Evolutionary conservation across 2,329 filamentous ascomycete species (phyloP).

Genomic region (Trichoderma sp.): DNA sequence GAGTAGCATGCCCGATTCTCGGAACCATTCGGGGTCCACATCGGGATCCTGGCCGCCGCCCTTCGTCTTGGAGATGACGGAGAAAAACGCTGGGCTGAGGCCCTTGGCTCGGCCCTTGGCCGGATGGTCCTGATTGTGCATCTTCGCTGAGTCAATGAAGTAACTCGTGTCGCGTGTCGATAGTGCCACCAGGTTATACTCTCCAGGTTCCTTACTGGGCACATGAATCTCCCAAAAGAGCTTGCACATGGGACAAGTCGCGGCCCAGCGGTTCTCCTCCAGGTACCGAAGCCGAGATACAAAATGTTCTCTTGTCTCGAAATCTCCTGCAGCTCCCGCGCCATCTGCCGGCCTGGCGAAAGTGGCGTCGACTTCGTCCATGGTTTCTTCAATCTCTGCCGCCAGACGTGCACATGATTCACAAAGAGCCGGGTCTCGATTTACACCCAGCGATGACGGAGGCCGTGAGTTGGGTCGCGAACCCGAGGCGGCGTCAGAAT

Average conservation of each 20-base stretch:
- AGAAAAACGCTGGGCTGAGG: slow-evolving; percentile 35
- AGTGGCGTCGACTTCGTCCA: slow-evolving; percentile 35
- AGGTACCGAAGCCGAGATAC: slow-evolving; percentile 32
- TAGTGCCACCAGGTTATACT: slow-evolving; percentile 37
- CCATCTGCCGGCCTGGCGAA: slow-evolving; percentile 35
- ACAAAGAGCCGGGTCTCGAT: slow-evolving; percentile 35
- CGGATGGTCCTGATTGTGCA: slow-evolving; percentile 37
- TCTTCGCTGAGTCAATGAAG: slow-evolving; percentile 34
- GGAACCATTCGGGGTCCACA: slow-evolving; percentile 37
- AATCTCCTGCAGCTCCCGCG: slow-evolving; percentile 32
- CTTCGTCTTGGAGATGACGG: slow-evolving; percentile 37
- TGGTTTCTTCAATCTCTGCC: slow-evolving; percentile 36
- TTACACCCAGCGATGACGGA: slow-evolving; percentile 25
- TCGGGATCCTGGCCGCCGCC: slow-evolving; percentile 34
- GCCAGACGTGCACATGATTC: slow-evolving; percentile 36
- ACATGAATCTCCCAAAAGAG: slow-evolving; percentile 38
- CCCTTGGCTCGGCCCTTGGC: slow-evolving; percentile 33
- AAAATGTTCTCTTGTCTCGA: slow-evolving; percentile 36
- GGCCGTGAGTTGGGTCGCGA: slow-evolving; percentile 27
- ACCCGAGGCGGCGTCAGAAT: slow-evolving; percentile 33
- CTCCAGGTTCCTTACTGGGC: slow-evolving; percentile 33
- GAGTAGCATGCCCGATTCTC: slow-evolving; percentile 37
- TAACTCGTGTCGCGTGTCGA: slow-evolving; percentile 40
- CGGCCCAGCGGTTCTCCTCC: slow-evolving; percentile 36
- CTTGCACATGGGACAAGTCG: slow-evolving; percentile 39